These are phyloP conservation scores for Clitopilus hobsonii DNA, from an alignment of 768 basidiomycete genomes.

Conservation along the genomic window DNA sequence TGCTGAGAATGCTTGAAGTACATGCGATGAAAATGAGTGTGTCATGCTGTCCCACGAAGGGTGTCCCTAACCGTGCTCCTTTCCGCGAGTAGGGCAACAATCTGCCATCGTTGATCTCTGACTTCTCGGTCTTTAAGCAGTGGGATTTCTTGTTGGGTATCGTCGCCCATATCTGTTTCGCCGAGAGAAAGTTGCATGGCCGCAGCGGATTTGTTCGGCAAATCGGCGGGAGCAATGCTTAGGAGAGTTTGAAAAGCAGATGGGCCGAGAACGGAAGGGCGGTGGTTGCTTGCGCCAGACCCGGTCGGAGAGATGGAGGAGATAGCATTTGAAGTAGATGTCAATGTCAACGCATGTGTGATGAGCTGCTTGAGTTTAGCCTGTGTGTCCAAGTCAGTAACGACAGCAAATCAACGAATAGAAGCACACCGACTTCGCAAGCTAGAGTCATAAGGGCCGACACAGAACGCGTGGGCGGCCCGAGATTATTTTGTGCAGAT, in stretches of 20 bases:
- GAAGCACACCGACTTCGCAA: constrained; percentile 55
- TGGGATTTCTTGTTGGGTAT: constrained; percentile 45
- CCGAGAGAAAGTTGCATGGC: constrained; percentile 66
- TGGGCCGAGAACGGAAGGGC: constrained; percentile 50
- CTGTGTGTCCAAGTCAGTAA: constrained; percentile 26
- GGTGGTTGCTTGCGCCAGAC: constrained; percentile 27
- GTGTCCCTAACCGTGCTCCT: constrained; percentile 68
- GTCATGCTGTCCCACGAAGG: constrained; percentile 13
- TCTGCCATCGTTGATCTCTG: constrained; percentile 70
- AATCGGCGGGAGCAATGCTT: constrained; percentile 67
- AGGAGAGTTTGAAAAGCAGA: constrained; percentile 76
- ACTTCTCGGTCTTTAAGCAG: constrained; percentile 61
- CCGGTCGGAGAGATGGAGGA: constrained; percentile 68
- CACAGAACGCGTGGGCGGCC: constrained; percentile 55
- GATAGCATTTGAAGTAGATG: constrained; percentile 71
- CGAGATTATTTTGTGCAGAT: constrained; percentile 71
- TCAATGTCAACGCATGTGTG: constrained; percentile 73
- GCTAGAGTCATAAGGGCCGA: constrained; percentile 71
- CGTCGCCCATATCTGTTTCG: constrained; percentile 46
- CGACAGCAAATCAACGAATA: neutral
- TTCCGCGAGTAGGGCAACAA: constrained; percentile 69
- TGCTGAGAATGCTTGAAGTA: neutral
- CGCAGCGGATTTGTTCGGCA: constrained; percentile 77
- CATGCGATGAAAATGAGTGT: neutral
- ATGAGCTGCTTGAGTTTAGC: constrained; percentile 83